Conservation (phyloP, 169 alveolate genomes). For the Cryptosporidium ryanae region DNA sequence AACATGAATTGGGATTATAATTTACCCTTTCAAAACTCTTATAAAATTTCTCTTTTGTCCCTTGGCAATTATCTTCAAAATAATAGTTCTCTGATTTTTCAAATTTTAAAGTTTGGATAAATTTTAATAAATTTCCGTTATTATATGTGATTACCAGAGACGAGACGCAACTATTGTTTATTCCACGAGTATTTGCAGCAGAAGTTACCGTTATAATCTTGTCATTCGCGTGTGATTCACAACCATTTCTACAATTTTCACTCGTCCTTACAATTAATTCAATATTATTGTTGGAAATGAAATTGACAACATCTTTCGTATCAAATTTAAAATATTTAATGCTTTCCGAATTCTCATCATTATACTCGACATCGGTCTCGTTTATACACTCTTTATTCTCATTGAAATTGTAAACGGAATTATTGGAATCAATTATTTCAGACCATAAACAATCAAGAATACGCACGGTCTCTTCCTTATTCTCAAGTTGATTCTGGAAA, state of each 20-base stretch:
- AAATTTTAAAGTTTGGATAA: slow-evolving; percentile 40
- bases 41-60: slow-evolving; percentile 17
- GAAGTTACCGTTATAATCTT: slow-evolving; percentile 78
- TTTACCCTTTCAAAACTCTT: not conserved
- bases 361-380: slow-evolving; percentile 69
- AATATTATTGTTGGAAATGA: slow-evolving; percentile 76
- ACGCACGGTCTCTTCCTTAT: slow-evolving; percentile 51
- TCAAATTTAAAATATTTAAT: slow-evolving; percentile 47
- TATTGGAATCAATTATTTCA: slow-evolving; percentile 77
- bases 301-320: slow-evolving; percentile 78
- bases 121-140: slow-evolving; percentile 48
- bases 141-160: slow-evolving; percentile 76
- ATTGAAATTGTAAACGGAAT: slow-evolving; percentile 25
- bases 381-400: slow-evolving; percentile 73
- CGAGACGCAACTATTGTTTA: slow-evolving; percentile 78
- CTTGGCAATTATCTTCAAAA: slow-evolving; percentile 22
- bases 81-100: not conserved
- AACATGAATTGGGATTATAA: not conserved
- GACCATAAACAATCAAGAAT: slow-evolving; percentile 83
- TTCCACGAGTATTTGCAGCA: slow-evolving; percentile 80
- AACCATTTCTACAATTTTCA: slow-evolving; percentile 80
- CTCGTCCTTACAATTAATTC: slow-evolving; percentile 78
- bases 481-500: not conserved
- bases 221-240: slow-evolving; percentile 78
- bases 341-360: not conserved